Evolutionary conservation across 2,329 filamentous ascomycete genomes (phyloP).

Genomic region (Colletotrichum sublineola): DNA sequence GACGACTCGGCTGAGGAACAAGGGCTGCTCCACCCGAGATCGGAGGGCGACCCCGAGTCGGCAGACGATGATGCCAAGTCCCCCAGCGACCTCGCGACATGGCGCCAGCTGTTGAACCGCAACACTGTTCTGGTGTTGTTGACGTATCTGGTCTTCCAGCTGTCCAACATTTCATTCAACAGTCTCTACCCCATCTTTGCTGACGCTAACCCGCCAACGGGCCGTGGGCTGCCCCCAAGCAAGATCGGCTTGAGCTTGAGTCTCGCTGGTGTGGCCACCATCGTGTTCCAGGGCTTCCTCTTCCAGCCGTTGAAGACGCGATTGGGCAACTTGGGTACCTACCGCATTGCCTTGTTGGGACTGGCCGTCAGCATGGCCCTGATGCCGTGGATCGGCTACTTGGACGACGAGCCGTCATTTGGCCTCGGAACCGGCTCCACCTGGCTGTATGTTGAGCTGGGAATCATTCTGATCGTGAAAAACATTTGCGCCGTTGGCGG

Average conservation of each 20-base stretch:
- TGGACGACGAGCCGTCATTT: slow-evolving; percentile 68
- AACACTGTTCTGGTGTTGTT: slow-evolving; percentile 85
- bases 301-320: slow-evolving; percentile 84
- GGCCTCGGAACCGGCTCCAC: slow-evolving; percentile 72
- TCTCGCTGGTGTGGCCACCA: slow-evolving; percentile 86
- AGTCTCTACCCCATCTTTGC: slow-evolving; percentile 95
- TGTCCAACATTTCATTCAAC: slow-evolving; percentile 95
- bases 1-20: slow-evolving; percentile 41
- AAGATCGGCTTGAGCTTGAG: slow-evolving; percentile 90
- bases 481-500: slow-evolving; percentile 92
- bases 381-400: slow-evolving; percentile 92
- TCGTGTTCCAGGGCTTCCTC: slow-evolving; percentile 88
- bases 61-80: slow-evolving; percentile 65
- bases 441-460: slow-evolving; percentile 87
- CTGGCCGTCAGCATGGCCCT: slow-evolving; percentile 86
- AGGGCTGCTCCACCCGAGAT: slow-evolving; percentile 46
- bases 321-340: slow-evolving; percentile 88
- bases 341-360: slow-evolving; percentile 81
- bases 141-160: slow-evolving; percentile 93
- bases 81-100: slow-evolving; percentile 62
- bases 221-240: slow-evolving; percentile 79
- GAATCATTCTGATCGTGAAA: slow-evolving; percentile 84
- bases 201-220: slow-evolving; percentile 79
- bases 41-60: slow-evolving; percentile 61
- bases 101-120: slow-evolving; percentile 76